Conservation (phyloP, 305 asterid genomes). For the Solanum aculeatissimum region DNA sequence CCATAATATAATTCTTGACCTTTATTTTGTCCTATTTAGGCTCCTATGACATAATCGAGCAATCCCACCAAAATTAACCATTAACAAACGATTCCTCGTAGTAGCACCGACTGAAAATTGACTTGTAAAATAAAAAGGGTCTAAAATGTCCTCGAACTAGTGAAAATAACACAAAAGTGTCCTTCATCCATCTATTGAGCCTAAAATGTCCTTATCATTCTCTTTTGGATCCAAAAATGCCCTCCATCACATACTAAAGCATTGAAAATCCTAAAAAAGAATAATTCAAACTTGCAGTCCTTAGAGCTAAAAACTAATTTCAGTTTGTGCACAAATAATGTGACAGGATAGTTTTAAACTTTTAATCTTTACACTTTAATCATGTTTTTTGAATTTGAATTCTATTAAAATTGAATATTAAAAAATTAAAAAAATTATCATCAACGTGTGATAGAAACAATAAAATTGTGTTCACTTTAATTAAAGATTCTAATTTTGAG, state of each 20-base stretch:
- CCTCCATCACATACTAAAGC: no score
- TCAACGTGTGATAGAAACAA: not conserved
- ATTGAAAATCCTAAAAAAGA: no score
- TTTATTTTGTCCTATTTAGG: not conserved
- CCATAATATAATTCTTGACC: not conserved
- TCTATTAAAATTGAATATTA: not conserved
- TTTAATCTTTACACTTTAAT: not conserved
- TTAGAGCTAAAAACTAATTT: slow-evolving; percentile 2
- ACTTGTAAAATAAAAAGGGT: no score
- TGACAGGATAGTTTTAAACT: not conserved
- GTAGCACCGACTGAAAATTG: no score
- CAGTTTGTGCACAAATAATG: slow-evolving; percentile 2
- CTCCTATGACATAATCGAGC: not conserved
- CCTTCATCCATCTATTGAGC: no score
- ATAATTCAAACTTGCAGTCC: no score
- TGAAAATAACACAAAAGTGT: no score
- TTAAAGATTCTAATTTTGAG: not conserved
- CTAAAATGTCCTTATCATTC: no score
- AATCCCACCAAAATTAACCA: not conserved
- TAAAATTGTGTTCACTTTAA: not conserved
- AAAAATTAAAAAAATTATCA: not conserved
- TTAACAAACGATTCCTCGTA: not conserved
- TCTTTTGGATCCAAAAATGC: no score
- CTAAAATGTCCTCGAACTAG: no score
- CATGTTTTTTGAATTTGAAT: not conserved